Evolutionary conservation across 2,329 filamentous ascomycete species (phyloP), one percentile per base, ranked within the genome.

Genomic region (Ophiostoma sp.): DNA sequence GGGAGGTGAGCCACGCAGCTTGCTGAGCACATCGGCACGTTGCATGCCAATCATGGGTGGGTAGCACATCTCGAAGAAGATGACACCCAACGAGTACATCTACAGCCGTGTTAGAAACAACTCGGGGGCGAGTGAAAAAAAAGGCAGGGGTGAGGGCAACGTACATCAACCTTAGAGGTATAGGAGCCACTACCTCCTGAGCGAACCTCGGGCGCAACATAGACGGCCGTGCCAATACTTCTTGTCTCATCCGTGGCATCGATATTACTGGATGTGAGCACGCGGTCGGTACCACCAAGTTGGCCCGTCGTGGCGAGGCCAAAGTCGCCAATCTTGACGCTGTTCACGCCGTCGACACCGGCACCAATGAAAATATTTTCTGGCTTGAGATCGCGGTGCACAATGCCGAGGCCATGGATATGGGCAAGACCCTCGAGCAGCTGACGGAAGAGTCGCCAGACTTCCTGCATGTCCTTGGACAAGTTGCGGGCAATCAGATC

Each of bases 51-150:
- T 77, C 79, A 91, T 85, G 0, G 89, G 86, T 45, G 85, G 82
- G 76, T 91, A 95, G 79, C 93, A 97, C 96, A 99, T 99, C 82
- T 99, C 96, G 77, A 98, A 98, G 83, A 99, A 97, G 73, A 99
- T 98, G 76, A 99, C 93, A 0, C 96, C 96, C 57, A 99, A 86
- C 0, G 95, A 98, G 80, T 96, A 99, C 95, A 99, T 98, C 87
- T 90, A 72, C 0, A 48, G 48, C 45, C 8, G 8, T n/a, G 70
- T 80, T 74, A 78, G 76, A 33, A 68, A 45, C 9, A 45, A 45
- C 8, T 42, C 39, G 33, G 33, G 50, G 36, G 17, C 33, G 25
- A 22, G 45, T 0, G 15, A 39, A 33, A 12, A 42, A 22, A 12
- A 2, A 3, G 17, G 8, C 70, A 8, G 6, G 25, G 3, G 7